A percentile compares a stretch with the other conserved stretches of the same genome.
phyloP scores from a whole-genome alignment of 2,329 filamentous ascomycete genomes.

The Fusarium verrucosum region DNA sequence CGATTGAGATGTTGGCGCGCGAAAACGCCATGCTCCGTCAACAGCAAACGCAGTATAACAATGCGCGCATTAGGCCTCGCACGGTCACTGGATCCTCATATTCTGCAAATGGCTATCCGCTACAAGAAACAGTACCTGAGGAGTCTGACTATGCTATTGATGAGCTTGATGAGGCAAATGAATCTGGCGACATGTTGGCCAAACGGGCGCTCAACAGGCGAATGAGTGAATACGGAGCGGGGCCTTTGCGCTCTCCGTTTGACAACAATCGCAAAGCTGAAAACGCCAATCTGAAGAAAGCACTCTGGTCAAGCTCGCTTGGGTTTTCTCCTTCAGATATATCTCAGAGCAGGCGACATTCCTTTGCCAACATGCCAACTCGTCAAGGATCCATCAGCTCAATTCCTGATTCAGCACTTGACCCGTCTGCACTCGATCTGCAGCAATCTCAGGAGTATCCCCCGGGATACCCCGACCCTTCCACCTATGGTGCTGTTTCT shows the following conservation, averaged over 20 bases:
- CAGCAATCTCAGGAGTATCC: conserved; percentile 56
- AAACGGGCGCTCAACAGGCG: conserved; percentile 60
- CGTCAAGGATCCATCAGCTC: conserved; percentile 72
- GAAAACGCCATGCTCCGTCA: conserved; percentile 71
- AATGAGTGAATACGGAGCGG: conserved; percentile 66
- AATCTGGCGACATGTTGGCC: conserved; percentile 57
- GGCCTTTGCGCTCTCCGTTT: conserved; percentile 58
- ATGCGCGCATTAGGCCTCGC: conserved; percentile 64
- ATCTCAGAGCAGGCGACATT: conserved; percentile 80
- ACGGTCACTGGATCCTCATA: conserved; percentile 66
- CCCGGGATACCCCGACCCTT: conserved; percentile 52
- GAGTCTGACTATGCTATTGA: conserved; percentile 79
- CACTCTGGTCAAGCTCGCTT: conserved; percentile 76
- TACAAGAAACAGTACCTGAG: conserved; percentile 69
- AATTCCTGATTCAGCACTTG: conserved; percentile 62
- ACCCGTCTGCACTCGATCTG: conserved; percentile 56
- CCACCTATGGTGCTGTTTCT: conserved; percentile 50
- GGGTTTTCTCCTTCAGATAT: conserved; percentile 71
- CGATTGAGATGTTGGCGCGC: conserved; percentile 68
- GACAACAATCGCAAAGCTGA: conserved; percentile 71
- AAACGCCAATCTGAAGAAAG: conserved; percentile 67
- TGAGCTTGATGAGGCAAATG: conserved; percentile 71
- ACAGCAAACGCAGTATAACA: conserved; percentile 61
- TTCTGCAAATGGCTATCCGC: conserved; percentile 65
- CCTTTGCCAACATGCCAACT: conserved; percentile 76